Evolutionary conservation across 768 basidiomycete genomes (phyloP), one percentile per base, ranked within the genome.

Genomic region (Kwoniella mangroviensis): DNA sequence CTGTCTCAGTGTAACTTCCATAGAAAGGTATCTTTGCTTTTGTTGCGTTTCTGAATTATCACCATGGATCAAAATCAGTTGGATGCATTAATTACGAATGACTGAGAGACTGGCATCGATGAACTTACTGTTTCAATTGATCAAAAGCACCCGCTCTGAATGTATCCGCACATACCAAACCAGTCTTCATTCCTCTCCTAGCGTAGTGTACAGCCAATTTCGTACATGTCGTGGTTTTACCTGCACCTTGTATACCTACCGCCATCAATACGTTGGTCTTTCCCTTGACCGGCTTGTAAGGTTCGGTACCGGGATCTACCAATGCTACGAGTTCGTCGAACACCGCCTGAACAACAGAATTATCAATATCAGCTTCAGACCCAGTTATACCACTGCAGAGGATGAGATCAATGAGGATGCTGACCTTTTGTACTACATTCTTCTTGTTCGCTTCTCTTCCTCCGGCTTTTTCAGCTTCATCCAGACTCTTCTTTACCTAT

Each of bases 101-200:
- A 21, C 12, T 19, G 63, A 52, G 24, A 13, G 5, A 13, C n/a
- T 13, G 54, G 12, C 17, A 17, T 26, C 0, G 43, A 4, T 7
- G 24, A 28, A 76, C 80, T 41, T 45, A 81, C 85, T 99, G 97
- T 80, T 97, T 90, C 12, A 97, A 93, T 83, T 99, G 97, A 84
- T 99, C 97, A 84, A 99, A 99, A 45, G 97, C 97, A 62, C 97
- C 97, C 3, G 97, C 97, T 85, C 97, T 92, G 86, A 99, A 99
- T 0, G 97, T 99, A 84, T 99, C 97, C 22, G 97, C 97, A 79
- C 97, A 99, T 74, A 99, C 96, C 64, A 99, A 94, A 70, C 91
- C 93, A 13, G 95, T 92, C 83, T 96, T 94, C 87, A 98, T 92
- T 7, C 97, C 97, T 73, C 95, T 90, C 79, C 92, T 92, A 82